Evolutionary conservation across 768 basidiomycete species (phyloP).

Genomic region (Sarcodon sp.): DNA sequence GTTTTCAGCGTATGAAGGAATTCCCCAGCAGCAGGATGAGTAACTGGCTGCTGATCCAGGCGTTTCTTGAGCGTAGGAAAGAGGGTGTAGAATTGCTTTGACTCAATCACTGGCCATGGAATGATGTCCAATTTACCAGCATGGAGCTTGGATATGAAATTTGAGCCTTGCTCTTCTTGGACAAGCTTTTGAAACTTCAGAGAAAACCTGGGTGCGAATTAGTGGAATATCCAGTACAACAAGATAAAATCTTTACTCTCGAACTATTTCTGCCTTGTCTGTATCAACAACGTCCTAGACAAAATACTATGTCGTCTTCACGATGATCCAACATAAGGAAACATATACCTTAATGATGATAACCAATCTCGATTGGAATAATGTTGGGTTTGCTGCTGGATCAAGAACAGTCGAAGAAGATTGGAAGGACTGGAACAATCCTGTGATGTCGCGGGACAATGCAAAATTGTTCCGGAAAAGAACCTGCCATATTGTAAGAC

Average conservation of each 20-base stretch:
- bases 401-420: constrained; percentile 45
- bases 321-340: too few species aligned
- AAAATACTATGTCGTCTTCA: neutral
- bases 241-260: constrained; percentile 25
- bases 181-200: constrained; percentile 50
- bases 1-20: constrained; percentile 48
- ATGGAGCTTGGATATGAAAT: constrained; percentile 51
- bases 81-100: constrained; percentile 44
- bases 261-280: constrained; percentile 42
- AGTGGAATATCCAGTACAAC: too few species aligned
- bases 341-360: constrained; percentile 47
- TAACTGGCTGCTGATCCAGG: constrained; percentile 33
- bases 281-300: constrained; percentile 49
- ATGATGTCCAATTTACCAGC: constrained; percentile 41
- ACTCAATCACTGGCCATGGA: constrained; percentile 60
- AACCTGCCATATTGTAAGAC: constrained; percentile 23
- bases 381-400: constrained; percentile 40
- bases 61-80: constrained; percentile 32
- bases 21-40: constrained; percentile 36
- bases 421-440: constrained; percentile 51
- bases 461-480: constrained; percentile 58
- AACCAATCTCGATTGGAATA: constrained; percentile 45
- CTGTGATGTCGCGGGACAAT: constrained; percentile 45
- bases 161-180: constrained; percentile 43
- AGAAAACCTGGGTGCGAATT: constrained; percentile 26